Base-by-base conservation (phyloP, 768 basidiomycete genomes). In the Kwoniella sp. region DNA sequence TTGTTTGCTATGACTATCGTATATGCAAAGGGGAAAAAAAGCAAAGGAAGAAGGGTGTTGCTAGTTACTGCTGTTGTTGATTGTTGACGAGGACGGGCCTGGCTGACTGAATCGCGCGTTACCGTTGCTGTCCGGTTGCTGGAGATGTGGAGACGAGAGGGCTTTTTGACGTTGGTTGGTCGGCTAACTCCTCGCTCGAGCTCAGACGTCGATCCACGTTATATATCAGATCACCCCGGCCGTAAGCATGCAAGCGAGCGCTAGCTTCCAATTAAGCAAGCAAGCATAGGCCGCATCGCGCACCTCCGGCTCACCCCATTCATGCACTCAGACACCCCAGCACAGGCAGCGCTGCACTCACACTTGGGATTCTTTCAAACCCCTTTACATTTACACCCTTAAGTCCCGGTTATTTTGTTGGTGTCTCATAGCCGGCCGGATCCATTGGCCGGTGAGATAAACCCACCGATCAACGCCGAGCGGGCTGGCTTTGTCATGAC, bases 381-480 rank as follows among this genome's bases (percentile, higher is more conserved):
- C n/a, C n/a, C n/a, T n/a, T n/a, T n/a, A n/a, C n/a, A n/a, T 34
- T 34, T 5, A 34, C 5, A 5, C 34, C 34, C 13, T 45, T 45
- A 45, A 45, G 9, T 17, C 41, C 41, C 41, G 41, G 41, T 17
- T 34, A 34, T 34, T 34, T 13, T 5, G 34, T 34, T 5, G 7
- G 13, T 45, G 41, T 45, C 41, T 45, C 41, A 45, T 45, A 45
- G 20, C 41, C 41, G 41, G 41, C 41, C 41, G 41, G 41, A 45
- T 20, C 34, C 34, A 34, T 34, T 34, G 34, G 34, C 34, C 34
- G 34, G n/a, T n/a, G n/a, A 34, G 13, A 5, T 5, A 34, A 13
- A 34, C 41, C 17, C 41, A 45, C 41, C 41, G 41, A 45, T 45
- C 41, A 45, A 45, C 41, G 41, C 41, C 41, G 41, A 45, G 41